Percentiles rank a stretch among this genome's conserved stretches.
These are phyloP conservation scores for Schwanniomyces pseudopolymorphus DNA, from an alignment of 805 yeast species.

Conservation along the genomic window DNA sequence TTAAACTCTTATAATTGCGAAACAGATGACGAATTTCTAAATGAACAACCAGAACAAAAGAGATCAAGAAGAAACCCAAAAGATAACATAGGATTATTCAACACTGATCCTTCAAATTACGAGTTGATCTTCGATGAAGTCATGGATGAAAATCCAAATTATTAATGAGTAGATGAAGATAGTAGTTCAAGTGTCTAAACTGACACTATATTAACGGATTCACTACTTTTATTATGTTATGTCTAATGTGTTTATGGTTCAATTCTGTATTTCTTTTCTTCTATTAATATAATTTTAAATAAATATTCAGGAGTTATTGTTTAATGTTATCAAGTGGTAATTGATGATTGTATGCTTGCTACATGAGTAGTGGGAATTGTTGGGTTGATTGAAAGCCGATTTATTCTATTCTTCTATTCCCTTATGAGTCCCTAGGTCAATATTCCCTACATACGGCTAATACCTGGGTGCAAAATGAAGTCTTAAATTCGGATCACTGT, in stretches of 20 bases:
- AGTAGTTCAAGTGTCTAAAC: background rate
- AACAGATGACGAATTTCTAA: constrained; percentile 8
- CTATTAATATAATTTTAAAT: background rate
- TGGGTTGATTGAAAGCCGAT: background rate
- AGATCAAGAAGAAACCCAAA: constrained; percentile 1
- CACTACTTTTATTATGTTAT: constrained; percentile 1
- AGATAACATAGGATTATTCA: constrained; percentile 1
- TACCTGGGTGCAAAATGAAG: background rate
- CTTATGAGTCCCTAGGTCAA: background rate
- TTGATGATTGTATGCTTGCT: too few species aligned
- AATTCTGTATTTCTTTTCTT: background rate
- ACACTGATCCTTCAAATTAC: constrained; percentile 14
- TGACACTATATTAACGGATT: background rate
- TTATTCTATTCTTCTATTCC: background rate
- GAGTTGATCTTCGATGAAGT: constrained; percentile 29
- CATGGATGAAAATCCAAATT: constrained; percentile 20
- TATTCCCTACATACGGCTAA: background rate
- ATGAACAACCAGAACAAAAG: constrained; percentile 3
- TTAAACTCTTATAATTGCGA: constrained; percentile 28
- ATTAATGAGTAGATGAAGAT: constrained; percentile 17
- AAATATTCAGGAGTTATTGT: background rate
- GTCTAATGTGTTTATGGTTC: constrained; percentile 3
- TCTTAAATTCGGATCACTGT: background rate
- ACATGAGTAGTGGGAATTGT: too few species aligned
- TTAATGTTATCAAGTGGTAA: background rate